Evolutionary conservation across 2,329 filamentous ascomycete species (phyloP).

Genomic region (Cordyceps sp.): DNA sequence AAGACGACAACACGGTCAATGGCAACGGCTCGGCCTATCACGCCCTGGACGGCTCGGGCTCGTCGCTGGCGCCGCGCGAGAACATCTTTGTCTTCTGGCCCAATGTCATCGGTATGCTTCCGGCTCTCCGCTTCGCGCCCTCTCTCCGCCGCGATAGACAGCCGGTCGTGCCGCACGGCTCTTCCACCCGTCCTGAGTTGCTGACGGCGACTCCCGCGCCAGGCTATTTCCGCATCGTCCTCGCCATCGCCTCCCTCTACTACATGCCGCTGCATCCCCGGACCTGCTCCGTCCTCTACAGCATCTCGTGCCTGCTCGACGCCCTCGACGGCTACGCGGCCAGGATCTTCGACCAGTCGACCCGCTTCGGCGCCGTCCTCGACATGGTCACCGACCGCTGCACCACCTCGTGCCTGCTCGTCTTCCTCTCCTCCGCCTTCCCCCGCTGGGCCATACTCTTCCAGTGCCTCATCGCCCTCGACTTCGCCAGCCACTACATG

Average conservation of each 20-base stretch:
- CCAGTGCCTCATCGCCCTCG: slow-evolving; percentile 80
- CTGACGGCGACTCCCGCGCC: background rate
- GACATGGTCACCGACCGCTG: slow-evolving; percentile 99
- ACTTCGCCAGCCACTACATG: slow-evolving; percentile 94
- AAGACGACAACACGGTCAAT: slow-evolving; percentile 23
- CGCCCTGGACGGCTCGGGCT: slow-evolving; percentile 15
- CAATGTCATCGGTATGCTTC: slow-evolving; percentile 56
- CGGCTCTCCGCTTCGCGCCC: background rate
- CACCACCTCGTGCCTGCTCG: slow-evolving; percentile 85
- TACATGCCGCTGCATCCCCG: slow-evolving; percentile 99
- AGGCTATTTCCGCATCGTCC: slow-evolving; percentile 65
- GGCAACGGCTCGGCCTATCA: slow-evolving; percentile 26
- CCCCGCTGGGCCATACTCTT: slow-evolving; percentile 89
- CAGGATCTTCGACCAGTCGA: slow-evolving; percentile 64
- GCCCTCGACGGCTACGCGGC: slow-evolving; percentile 92
- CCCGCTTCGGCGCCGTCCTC: slow-evolving; percentile 86
- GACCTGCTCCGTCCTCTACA: slow-evolving; percentile 83
- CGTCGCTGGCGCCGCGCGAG: slow-evolving; percentile 28
- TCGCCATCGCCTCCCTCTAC: slow-evolving; percentile 83
- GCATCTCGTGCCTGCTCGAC: slow-evolving; percentile 85
- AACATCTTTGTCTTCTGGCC: slow-evolving; percentile 74
- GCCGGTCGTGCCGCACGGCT: too few species aligned
- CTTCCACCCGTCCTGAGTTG: background rate
- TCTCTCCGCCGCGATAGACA: slow-evolving; percentile 6
- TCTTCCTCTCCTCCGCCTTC: slow-evolving; percentile 89